phyloP scores from a whole-genome alignment of 345 rosid genomes.

The Boechera retrofracta region DNA sequence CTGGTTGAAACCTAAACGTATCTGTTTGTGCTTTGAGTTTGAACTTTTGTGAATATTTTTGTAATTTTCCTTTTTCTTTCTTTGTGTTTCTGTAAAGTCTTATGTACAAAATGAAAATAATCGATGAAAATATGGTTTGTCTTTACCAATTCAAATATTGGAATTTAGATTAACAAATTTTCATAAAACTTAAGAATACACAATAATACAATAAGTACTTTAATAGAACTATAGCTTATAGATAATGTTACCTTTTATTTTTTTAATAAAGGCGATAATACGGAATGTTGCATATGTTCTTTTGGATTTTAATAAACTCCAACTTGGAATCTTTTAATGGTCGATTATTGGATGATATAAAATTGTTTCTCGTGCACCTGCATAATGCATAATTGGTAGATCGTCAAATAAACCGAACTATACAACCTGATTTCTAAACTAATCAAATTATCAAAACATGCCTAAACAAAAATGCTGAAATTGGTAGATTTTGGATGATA shows the following conservation, averaged over 20 bases:
- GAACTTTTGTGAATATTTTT: slow-evolving; percentile 23
- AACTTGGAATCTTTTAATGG: not conserved
- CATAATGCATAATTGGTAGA: too few relatives aligned
- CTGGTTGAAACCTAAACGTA: not conserved
- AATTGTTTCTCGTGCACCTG: too few relatives aligned
- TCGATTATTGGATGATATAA: too few relatives aligned
- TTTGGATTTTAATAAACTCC: not conserved
- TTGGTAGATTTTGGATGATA: not conserved
- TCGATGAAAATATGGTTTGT: not conserved
- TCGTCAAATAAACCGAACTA: too few relatives aligned
- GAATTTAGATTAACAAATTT: not conserved
- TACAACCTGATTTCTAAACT: not conserved
- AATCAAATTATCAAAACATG: not conserved
- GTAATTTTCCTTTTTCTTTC: not conserved
- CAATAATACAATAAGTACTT: too few relatives aligned
- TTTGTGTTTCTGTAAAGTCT: slow-evolving; percentile 1
- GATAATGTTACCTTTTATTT: too few relatives aligned
- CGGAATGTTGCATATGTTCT: not conserved
- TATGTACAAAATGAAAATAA: not conserved
- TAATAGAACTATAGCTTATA: not conserved
- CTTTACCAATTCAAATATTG: not conserved
- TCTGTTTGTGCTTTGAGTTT: slow-evolving; percentile 1
- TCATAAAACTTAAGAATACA: too few relatives aligned
- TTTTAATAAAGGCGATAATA: not conserved
- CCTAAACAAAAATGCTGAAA: not conserved